phyloP scores from a whole-genome alignment of 176 grass and related monocot genomes.

The Oryza coarctata region DNA sequence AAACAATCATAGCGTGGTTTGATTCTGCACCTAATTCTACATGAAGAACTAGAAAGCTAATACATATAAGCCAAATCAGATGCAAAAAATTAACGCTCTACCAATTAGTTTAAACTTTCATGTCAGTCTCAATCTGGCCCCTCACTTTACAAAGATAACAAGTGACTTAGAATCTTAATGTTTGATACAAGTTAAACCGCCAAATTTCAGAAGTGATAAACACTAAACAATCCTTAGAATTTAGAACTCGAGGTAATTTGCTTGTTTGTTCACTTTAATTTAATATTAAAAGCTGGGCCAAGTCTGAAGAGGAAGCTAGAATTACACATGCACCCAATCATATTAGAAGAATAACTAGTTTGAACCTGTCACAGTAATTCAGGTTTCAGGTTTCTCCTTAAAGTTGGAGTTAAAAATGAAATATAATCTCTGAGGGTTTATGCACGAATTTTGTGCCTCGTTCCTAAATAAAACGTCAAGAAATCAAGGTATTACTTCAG shows the following conservation, averaged over 20 bases:
- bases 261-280: background rate
- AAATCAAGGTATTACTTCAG: constrained; percentile 63
- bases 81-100: background rate
- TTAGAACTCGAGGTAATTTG: background rate
- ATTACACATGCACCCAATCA: background rate
- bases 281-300: background rate
- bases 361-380: background rate
- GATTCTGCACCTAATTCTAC: constrained; percentile 1
- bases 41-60: background rate
- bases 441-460: background rate
- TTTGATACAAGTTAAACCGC: constrained; percentile 13
- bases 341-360: constrained; percentile 12
- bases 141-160: background rate
- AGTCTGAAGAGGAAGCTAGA: background rate
- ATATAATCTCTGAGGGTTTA: background rate
- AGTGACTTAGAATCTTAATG: background rate
- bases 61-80: constrained; percentile 6
- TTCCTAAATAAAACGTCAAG: constrained; percentile 18
- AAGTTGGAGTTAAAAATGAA: background rate
- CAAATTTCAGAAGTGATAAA: constrained; percentile 6
- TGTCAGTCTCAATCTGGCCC: background rate
- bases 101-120: constrained; percentile 18
- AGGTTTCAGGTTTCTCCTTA: background rate
- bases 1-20: background rate
- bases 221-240: background rate